Evolutionary conservation across 2,329 filamentous ascomycete species (phyloP), one percentile per base, ranked within the genome.

Genomic region (Nigrospora sphaerica): DNA sequence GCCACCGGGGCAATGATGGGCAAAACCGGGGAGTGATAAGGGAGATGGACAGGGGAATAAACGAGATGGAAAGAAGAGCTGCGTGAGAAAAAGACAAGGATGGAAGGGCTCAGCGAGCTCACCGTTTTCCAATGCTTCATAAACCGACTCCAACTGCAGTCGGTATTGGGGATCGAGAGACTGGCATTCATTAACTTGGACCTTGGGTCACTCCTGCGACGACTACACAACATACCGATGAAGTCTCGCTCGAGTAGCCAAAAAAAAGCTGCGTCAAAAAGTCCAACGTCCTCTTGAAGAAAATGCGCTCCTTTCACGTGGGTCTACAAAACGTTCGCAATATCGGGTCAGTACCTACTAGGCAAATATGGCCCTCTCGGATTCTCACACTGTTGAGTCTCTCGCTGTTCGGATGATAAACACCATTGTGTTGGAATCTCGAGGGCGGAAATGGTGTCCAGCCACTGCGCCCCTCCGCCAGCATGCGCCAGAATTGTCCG

Each of bases 251-350:
- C 1, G 56, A 54, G n/a, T 64, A 57, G 1, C 53, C 56, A 50
- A 70, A 70, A n/a, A 47, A 69, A 69, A 0, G 56, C 53, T 0
- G 64, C 62, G 49, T 70, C 67, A 43, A 68, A 68, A 1, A 41
- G 41, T 1, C 47, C 57, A 0, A 60, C 37, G 42, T 68, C 61
- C 17, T 63, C 57, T 6, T 55, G 39, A 6, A 67, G 49, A 39
- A 66, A 64, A 44, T 66, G 54, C 0, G 50, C 62, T 23, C 52
- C 52, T 9, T 23, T 42, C 28, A 47, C 46, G 39, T 54, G 28
- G 19, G 39, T 46, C n/a, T n/a, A n/a, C n/a, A n/a, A n/a, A n/a
- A n/a, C n/a, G n/a, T n/a, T n/a, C n/a, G n/a, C n/a, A n/a, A n/a
- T n/a, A n/a, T n/a, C n/a, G n/a, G n/a, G n/a, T n/a, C n/a, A n/a